Conservation (phyloP, 768 basidiomycete species). For the Mycena pura region DNA sequence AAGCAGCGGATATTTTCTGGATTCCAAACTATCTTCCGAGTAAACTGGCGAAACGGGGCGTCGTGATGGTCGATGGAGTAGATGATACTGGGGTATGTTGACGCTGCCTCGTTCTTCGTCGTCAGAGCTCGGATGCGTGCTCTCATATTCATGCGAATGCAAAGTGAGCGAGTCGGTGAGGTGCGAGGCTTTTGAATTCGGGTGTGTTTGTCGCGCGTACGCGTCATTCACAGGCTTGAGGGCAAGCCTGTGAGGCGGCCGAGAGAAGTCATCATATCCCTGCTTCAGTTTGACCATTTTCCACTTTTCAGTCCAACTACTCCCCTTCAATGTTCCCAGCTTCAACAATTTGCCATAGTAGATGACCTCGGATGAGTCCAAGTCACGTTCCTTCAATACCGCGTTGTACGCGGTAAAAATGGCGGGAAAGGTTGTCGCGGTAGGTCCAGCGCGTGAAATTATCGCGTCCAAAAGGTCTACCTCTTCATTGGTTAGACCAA, state of each 20-base stretch:
- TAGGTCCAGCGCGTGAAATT: constrained; percentile 67
- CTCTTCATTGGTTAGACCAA: constrained; percentile 59
- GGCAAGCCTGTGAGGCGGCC: constrained; percentile 7
- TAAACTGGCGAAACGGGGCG: neutral
- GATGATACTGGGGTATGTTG: constrained; percentile 23
- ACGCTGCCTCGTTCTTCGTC: constrained; percentile 39
- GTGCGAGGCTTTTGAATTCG: constrained; percentile 20
- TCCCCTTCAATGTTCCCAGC: constrained; percentile 80
- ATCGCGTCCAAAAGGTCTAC: constrained; percentile 79
- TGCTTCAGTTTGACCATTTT: constrained; percentile 65
- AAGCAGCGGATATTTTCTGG: constrained; percentile 16
- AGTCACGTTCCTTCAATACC: constrained; percentile 71
- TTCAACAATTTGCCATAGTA: constrained; percentile 86
- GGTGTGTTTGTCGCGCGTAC: constrained; percentile 24
- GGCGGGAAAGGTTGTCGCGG: constrained; percentile 77
- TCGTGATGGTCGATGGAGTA: constrained; percentile 2
- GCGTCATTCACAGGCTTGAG: neutral
- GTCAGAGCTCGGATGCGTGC: constrained; percentile 2
- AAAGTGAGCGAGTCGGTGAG: constrained; percentile 50
- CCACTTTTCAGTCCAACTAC: constrained; percentile 87
- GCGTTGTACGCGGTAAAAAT: constrained; percentile 90
- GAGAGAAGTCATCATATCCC: constrained; percentile 40
- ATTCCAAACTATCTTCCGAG: constrained; percentile 12
- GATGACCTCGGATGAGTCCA: constrained; percentile 82
- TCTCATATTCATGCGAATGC: constrained; percentile 42